Evolutionary conservation across 169 alveolate species (phyloP), one percentile per base, ranked within the genome.

Genomic region (Plasmodium knowlesi): DNA sequence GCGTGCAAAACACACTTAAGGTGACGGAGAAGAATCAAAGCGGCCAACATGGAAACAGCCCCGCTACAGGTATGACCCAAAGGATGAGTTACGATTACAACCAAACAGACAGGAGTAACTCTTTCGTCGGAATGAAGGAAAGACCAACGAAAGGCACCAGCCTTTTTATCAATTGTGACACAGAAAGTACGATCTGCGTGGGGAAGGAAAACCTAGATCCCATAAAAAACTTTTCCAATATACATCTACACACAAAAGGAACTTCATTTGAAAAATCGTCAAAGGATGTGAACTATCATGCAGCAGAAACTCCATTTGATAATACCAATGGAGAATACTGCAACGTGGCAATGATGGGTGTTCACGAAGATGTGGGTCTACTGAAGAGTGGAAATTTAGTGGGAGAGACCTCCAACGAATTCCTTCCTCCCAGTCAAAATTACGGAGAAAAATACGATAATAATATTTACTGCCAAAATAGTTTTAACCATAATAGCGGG

Each of bases 121-220:
- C 54, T 30, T 41, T 28, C 43, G 46, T 32, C 25, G 86, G 70
- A 9, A 46, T 86, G 37, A 86, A 57, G 80, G 81, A 86, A 9
- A 86, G 67, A 74, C 12, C 41, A 8, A 76, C n/a, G 80, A 73
- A 86, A 22, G 83, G 84, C 41, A 53, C 46, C 10, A 86, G 53
- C 28, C 82, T 83, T 71, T 71, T 83, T 70, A 71, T 25, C n/a
- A 83, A 70, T 71, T 43, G 76, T 41, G 71, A 72, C 0, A 28
- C 73, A 43, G 57, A 74, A 12, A 53, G 78, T 25, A 41, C 22
- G 25, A 67, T 12, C 14, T 41, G 19, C 76, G 12, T 70, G 46
- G 41, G 25, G 32, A 37, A 83, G 50, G 43, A 25, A 25, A 67
- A 25, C n/a, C 3, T 22, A 67, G 39, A 19, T n/a, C 14, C 34